Base-by-base conservation (phyloP, 2,329 filamentous ascomycete genomes). In the Calonectria montana region DNA sequence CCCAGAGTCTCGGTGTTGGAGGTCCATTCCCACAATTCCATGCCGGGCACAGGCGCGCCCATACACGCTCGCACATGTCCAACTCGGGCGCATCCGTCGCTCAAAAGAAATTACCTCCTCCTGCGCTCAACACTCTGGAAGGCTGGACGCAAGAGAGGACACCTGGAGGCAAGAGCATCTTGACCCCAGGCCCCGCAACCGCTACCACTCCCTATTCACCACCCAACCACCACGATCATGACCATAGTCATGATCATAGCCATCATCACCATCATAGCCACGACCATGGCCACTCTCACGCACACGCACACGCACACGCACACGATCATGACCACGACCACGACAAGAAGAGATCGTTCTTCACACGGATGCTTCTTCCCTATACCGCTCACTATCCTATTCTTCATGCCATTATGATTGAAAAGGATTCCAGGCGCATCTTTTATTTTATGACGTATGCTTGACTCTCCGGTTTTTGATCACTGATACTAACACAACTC, bases 381-480 rank as follows among this genome's bases (percentile, higher is more conserved):
- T 88, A 90, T 67, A 93, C 92, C 13, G 89, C 93, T 61, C 87
- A 88, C 29, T 94, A 93, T 81, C 96, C 96, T 0, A 88, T 98
- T 39, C 79, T 98, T 21, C 92, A 98, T 80, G 93, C 94, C 65
- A 95, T 99, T 70, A 85, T 99, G 78, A 91, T 92, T 16, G 96
- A 98, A 80, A 95, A 95, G 79, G 96, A 99, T 82, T 98, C 96
- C 18, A 90, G 97, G 70, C 91, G 96, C 53, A 98, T 99, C 74
- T 97, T 98, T 77, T 99, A 99, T 84, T 99, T 98, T 78, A 98
- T 98, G 91, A 90, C 89, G 94, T 97, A 87, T 80, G 92, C 82
- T 23, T 65, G 4, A 43, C 29, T 21, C 29, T 41, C 12, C 43
- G 2, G 21, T 21, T 18, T 29, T 27, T 53, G 41, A 69, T 79